These are phyloP conservation scores for Saccharum spontaneum DNA, from an alignment of 176 grass and related monocot genomes.

Conservation along the genomic window DNA sequence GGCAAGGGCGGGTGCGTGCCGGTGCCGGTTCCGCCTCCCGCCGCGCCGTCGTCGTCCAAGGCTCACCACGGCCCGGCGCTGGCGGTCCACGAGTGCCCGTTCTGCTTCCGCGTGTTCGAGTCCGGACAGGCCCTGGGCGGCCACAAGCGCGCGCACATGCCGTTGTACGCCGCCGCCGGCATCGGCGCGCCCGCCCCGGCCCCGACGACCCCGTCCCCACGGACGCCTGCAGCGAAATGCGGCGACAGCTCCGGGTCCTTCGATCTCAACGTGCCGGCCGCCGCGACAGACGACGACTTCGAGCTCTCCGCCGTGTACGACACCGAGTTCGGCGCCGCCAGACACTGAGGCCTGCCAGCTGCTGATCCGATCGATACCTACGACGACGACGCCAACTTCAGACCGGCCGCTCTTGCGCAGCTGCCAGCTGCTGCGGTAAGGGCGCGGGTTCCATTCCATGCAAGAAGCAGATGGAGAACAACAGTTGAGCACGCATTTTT, in stretches of 20 bases:
- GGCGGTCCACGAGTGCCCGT: slow-evolving; percentile 67
- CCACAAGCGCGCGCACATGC: slow-evolving; percentile 77
- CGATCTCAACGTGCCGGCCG: slow-evolving; percentile 83
- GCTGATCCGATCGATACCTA: background rate
- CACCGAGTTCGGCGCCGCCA: slow-evolving; percentile 49
- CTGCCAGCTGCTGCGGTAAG: background rate
- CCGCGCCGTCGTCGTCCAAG: slow-evolving; percentile 1
- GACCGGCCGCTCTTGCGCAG: background rate
- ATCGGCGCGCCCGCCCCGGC: background rate
- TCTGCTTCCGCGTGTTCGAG: slow-evolving; percentile 77
- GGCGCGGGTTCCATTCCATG: background rate
- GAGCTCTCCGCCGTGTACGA: slow-evolving; percentile 91
- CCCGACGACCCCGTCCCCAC: background rate
- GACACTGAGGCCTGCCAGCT: slow-evolving; percentile 30
- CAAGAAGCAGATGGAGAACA: slow-evolving; percentile 30
- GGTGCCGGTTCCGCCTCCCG: background rate
- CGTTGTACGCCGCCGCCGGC: background rate
- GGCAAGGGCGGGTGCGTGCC: slow-evolving; percentile 63
- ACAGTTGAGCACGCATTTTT: background rate
- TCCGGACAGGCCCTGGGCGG: slow-evolving; percentile 93
- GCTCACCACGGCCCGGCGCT: background rate
- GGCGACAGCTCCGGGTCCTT: slow-evolving; percentile 48
- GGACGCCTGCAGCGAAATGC: slow-evolving; percentile 27
- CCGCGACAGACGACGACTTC: slow-evolving; percentile 68
- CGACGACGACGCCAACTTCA: background rate